phyloP scores from a whole-genome alignment of 2,329 filamentous ascomycete species.

The Beauveria bassiana region DNA sequence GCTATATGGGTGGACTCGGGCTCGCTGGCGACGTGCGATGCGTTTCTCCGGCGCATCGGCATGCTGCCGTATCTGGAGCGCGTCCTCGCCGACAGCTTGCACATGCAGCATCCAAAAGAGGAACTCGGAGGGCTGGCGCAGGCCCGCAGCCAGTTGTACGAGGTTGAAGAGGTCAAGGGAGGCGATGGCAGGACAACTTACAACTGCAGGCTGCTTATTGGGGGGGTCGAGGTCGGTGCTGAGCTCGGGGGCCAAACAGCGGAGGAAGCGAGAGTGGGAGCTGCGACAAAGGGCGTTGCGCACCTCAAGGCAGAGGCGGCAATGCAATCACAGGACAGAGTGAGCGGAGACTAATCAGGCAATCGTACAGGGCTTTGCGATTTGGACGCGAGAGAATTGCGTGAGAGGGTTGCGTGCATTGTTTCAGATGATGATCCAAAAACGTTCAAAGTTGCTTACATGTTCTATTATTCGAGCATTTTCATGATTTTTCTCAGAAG shows the following conservation, averaged over 20 bases:
- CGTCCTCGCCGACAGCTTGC: conserved; percentile 50
- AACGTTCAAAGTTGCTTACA: neutral
- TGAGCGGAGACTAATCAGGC: neutral
- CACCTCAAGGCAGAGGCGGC: conserved; percentile 21
- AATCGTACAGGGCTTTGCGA: neutral
- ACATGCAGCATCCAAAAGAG: conserved; percentile 60
- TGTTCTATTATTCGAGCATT: neutral
- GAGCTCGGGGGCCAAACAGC: conserved; percentile 37
- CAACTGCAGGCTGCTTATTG: conserved; percentile 43
- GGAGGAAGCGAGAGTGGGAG: conserved; percentile 48
- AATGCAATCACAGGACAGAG: neutral
- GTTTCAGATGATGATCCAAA: neutral
- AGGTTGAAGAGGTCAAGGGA: conserved; percentile 21
- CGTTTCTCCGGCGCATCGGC: conserved; percentile 55
- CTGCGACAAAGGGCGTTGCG: conserved; percentile 43
- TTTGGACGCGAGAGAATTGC: neutral
- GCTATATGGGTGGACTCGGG: conserved; percentile 80
- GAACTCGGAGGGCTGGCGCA: conserved; percentile 54
- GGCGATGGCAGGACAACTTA: conserved; percentile 22
- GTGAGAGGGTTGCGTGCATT: neutral
- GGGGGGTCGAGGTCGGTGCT: conserved; percentile 35
- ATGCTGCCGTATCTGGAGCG: conserved; percentile 56
- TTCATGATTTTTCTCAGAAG: neutral
- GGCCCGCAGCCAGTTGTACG: conserved; percentile 46
- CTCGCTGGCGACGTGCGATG: conserved; percentile 48